Evolutionary conservation across 495 filamentous ascomycete species (phyloP).

Genomic region (Articulospora tetracladia): DNA sequence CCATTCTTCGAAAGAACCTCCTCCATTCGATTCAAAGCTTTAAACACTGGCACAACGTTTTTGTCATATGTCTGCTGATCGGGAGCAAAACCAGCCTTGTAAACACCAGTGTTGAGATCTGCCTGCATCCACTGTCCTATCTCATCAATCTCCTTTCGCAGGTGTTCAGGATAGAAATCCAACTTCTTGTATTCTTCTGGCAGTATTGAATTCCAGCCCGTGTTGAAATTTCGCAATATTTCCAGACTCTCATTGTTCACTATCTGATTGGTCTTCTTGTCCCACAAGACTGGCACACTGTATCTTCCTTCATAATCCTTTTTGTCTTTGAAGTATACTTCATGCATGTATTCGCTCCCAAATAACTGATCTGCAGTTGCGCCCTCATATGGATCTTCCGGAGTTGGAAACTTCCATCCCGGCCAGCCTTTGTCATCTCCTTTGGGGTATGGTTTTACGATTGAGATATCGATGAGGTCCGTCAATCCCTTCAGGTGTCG

Average conservation of each 20-base stretch:
- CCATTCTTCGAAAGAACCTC: constrained; percentile 48
- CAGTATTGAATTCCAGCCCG: constrained; percentile 70
- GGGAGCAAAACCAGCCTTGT: constrained; percentile 47
- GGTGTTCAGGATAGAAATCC: constrained; percentile 60
- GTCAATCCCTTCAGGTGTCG: constrained; percentile 52
- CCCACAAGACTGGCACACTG: constrained; percentile 80
- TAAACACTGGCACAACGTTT: constrained; percentile 65
- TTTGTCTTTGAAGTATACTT: constrained; percentile 69
- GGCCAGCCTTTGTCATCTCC: constrained; percentile 39
- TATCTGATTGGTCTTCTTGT: constrained; percentile 59
- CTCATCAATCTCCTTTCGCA: constrained; percentile 63
- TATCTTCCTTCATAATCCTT: constrained; percentile 67
- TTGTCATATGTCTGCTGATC: constrained; percentile 75
- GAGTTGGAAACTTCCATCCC: constrained; percentile 34
- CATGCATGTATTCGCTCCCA: constrained; percentile 54
- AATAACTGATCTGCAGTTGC: constrained; percentile 35
- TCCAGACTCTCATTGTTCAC: constrained; percentile 53
- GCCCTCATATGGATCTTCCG: constrained; percentile 60
- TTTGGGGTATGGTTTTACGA: constrained; percentile 41
- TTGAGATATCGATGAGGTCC: constrained; percentile 48
- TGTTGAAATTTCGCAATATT: constrained; percentile 67
- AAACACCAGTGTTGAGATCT: constrained; percentile 84
- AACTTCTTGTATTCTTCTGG: constrained; percentile 50
- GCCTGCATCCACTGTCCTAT: constrained; percentile 82
- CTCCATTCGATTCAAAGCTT: constrained; percentile 69